These are phyloP conservation scores for Pseudocercospora cruenta DNA, from an alignment of 2,329 filamentous ascomycete species.

Conservation along the genomic window DNA sequence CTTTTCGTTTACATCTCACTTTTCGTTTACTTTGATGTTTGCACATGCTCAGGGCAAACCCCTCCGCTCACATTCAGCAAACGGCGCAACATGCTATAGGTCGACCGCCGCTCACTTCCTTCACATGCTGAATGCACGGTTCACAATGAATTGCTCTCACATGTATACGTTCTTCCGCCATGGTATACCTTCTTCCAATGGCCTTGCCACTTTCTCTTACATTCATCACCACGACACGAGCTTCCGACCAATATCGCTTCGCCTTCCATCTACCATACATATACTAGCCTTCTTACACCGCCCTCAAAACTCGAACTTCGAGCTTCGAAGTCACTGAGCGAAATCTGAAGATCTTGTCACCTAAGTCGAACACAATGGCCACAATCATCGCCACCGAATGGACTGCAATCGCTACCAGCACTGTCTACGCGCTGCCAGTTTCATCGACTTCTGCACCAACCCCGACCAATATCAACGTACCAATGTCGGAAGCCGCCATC, in stretches of 20 bases:
- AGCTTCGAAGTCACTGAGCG: not conserved
- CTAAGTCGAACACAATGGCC: not conserved
- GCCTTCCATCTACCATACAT: not conserved
- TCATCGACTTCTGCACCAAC: not conserved
- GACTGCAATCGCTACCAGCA: not conserved
- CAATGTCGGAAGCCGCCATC: not conserved
- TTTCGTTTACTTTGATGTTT: not conserved
- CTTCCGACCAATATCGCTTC: not conserved
- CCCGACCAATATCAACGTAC: not conserved
- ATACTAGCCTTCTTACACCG: not conserved
- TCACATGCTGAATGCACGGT: conserved; percentile 4
- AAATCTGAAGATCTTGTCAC: not conserved
- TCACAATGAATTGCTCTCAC: not conserved
- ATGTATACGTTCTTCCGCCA: not conserved
- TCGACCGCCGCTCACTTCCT: not conserved
- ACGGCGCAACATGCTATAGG: not conserved
- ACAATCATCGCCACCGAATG: not conserved
- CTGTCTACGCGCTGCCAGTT: not conserved
- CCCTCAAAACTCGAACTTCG: not conserved
- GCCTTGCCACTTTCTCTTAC: not conserved
- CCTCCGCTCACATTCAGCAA: not conserved
- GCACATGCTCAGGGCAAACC: not conserved
- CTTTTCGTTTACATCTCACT: not conserved
- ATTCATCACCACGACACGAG: not conserved
- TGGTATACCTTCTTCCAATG: not conserved